phyloP scores from a whole-genome alignment of 139 green algal species.

The Pleodorina starrii region DNA sequence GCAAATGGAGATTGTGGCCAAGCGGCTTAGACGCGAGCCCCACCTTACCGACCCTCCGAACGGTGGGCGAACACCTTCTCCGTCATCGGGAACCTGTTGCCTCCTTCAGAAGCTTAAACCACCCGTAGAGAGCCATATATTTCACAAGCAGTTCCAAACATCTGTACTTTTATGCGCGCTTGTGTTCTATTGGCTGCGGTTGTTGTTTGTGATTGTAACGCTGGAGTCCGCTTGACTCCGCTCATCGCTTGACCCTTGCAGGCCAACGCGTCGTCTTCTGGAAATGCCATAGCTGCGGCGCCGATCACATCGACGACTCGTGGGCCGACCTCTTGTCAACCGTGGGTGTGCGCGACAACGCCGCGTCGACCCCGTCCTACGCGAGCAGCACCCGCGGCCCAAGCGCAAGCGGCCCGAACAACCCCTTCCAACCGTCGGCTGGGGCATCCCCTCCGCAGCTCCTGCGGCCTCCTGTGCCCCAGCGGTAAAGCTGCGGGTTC shows the following conservation, averaged over 20 bases:
- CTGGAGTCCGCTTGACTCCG: background rate
- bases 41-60: conserved; percentile 23
- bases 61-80: conserved; percentile 23
- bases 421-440: background rate
- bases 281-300: conserved; percentile 37
- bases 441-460: conserved; percentile 1
- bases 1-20: conserved; percentile 19
- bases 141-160: too few species aligned
- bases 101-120: too few species aligned
- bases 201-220: background rate
- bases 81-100: too few species aligned
- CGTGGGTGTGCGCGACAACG: conserved; percentile 13
- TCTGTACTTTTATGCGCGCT: background rate
- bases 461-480: conserved; percentile 7
- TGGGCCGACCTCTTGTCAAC: conserved; percentile 14
- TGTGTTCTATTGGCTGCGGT: background rate
- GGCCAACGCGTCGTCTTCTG: conserved; percentile 38
- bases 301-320: conserved; percentile 26
- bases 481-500: too few species aligned
- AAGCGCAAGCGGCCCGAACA: background rate
- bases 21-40: conserved; percentile 6
- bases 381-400: background rate
- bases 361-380: background rate
- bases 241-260: too few species aligned
- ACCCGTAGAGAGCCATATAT: too few species aligned